Conservation (phyloP, 1,284 basidiomycete genomes). For the Microstroma glucosiphilum region DNA sequence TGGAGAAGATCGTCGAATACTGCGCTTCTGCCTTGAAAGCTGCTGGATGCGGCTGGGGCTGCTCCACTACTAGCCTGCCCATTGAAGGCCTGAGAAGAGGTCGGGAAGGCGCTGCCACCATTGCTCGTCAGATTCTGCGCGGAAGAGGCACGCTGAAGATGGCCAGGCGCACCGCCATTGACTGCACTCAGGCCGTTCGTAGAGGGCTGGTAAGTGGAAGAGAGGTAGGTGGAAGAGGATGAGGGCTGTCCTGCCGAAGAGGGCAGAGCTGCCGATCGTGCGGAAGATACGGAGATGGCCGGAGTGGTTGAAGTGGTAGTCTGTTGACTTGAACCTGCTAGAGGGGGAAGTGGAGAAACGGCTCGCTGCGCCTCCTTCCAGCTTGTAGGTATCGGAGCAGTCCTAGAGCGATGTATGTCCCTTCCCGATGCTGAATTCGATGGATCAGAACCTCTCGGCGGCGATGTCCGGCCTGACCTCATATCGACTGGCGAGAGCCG, state of each 20-base stretch:
- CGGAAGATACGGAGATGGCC: background rate
- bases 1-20: slow-evolving; percentile 3
- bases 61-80: background rate
- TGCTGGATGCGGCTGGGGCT: background rate
- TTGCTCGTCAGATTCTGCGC: background rate
- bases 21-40: background rate
- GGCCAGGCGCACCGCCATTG: background rate
- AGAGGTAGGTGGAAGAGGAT: background rate
- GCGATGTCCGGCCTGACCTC: too few relatives aligned
- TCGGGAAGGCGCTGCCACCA: background rate
- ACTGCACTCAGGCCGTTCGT: background rate
- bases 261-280: background rate
- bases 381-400: slow-evolving; percentile 9
- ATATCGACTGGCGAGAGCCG: background rate
- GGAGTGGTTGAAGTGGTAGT: background rate
- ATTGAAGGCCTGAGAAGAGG: background rate
- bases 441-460: background rate
- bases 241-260: background rate
- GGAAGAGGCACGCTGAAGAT: background rate
- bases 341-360: background rate
- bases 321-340: background rate
- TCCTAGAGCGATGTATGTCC: slow-evolving; percentile 12
- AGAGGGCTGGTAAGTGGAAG: background rate
- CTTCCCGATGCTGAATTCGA: background rate
- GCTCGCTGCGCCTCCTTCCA: slow-evolving; percentile 6